Percentiles rank a stretch among this genome's conserved stretches.
phyloP scores from a whole-genome alignment of 2,329 filamentous ascomycete species.

The Trichoderma simmonsii region DNA sequence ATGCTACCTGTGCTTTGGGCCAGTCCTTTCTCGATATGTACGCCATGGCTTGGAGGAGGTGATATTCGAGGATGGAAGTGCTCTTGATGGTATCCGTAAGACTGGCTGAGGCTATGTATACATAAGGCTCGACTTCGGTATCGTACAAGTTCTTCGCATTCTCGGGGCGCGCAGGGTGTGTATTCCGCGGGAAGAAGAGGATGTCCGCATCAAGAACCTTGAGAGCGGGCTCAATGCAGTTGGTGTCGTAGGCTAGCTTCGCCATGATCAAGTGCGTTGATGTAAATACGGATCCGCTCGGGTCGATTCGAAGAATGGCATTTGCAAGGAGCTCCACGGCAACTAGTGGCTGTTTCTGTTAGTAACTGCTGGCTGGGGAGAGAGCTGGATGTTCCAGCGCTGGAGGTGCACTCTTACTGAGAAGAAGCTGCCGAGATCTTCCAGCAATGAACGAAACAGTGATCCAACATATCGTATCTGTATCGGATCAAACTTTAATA shows the following conservation, averaged over 20 bases:
- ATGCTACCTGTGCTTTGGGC: conserved; percentile 57
- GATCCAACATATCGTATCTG: conserved; percentile 52
- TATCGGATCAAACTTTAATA: conserved; percentile 47
- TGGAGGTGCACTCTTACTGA: conserved; percentile 35
- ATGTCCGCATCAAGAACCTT: conserved; percentile 63
- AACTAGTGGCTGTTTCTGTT: conserved; percentile 40
- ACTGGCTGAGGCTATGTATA: conserved; percentile 61
- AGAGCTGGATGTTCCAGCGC: neutral
- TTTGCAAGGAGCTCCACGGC: conserved; percentile 44
- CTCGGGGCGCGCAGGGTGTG: conserved; percentile 33
- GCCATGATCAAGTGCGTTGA: conserved; percentile 58
- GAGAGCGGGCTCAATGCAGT: conserved; percentile 52
- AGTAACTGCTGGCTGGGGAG: conserved; percentile 11
- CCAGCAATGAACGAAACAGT: conserved; percentile 44
- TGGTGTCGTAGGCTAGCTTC: conserved; percentile 56
- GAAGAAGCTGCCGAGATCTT: conserved; percentile 39
- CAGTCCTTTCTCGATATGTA: conserved; percentile 61
- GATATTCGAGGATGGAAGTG: conserved; percentile 62
- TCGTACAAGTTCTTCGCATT: conserved; percentile 46
- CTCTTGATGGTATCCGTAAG: conserved; percentile 51
- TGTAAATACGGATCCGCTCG: conserved; percentile 63
- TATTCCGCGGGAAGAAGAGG: conserved; percentile 57
- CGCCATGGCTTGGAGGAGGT: conserved; percentile 61
- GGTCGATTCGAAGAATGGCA: conserved; percentile 65
- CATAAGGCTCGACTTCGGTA: conserved; percentile 41